Evolutionary conservation across 164 flowering plant genomes (phyloP), one percentile per base, ranked within the genome.

Genomic region (Tetrastigma voinierianum): DNA sequence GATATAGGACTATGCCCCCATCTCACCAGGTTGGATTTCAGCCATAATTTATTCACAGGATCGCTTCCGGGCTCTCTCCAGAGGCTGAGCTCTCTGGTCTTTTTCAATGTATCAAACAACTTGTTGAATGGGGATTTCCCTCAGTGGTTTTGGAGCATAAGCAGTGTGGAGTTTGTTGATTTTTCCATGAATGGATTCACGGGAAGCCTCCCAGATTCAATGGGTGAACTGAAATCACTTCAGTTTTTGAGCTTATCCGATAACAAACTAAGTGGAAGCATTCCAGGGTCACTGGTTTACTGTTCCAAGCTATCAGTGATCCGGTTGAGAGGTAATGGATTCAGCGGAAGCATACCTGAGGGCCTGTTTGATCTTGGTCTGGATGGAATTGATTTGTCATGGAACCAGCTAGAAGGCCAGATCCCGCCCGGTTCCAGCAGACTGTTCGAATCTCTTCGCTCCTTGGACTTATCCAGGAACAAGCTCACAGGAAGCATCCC

Each of bases 1-100:
- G 97, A 91, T 66, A 68, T 90, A 7, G 97, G 98, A 44, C 63
- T 84, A 1, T 88, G 97, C 55, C 89, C 83, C 7, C 97, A 91
- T 58, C 70, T 91, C 67, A 68, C 1, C 15, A 75, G 16, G 12
- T 40, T 94, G 51, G 91, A 94, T 78, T 76, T 86, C 2, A 78
- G 93, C 45, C 23, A 77, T 21, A 94, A 94, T 72, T 55, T 60
- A 40, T 84, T 94, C 68, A 59, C 69, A 1, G 96, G 90, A 46
- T 60, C 51, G 18, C 10, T 90, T 13, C 98, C 98, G 0, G 74
- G 24, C 1, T 84, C 89, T 2, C 63, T 94, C 10, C 78, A 75
- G 68, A 62, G 46, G 72, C 82, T 91, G 2, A 77, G 25, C 8
- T 81, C 75, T 11, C 70, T 91, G 53, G 61, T 57, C 0, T 77